These are phyloP conservation scores for Alnus rubra DNA, from an alignment of 306 rosid genomes.

Conservation along the genomic window DNA sequence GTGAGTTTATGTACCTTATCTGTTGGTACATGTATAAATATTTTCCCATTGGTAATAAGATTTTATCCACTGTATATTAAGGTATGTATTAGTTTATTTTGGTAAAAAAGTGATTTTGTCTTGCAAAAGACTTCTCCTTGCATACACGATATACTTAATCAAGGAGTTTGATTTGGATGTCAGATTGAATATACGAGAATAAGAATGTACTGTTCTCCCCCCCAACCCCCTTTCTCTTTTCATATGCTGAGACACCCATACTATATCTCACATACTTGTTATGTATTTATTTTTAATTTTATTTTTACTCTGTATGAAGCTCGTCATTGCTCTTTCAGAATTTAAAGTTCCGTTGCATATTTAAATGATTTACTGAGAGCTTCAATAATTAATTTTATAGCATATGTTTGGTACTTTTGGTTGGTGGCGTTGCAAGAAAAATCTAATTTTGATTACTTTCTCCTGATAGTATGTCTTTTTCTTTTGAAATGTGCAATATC, in stretches of 20 bases:
- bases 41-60: background rate
- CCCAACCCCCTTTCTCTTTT: background rate
- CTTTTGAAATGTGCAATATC: background rate
- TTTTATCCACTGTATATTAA: background rate
- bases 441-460: constrained; percentile 16
- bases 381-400: background rate
- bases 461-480: constrained; percentile 9
- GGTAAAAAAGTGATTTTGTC: background rate
- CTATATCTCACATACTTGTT: background rate
- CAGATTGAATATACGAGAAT: background rate
- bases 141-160: background rate
- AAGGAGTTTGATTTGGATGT: background rate
- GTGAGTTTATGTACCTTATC: background rate
- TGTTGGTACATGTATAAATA: background rate
- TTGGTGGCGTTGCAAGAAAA: constrained; percentile 8
- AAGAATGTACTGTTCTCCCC: background rate
- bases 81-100: background rate
- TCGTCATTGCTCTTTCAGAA: constrained; percentile 4
- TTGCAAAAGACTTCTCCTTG: background rate
- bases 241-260: background rate
- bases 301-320: background rate
- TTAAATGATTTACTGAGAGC: constrained; percentile 5
- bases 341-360: constrained; percentile 14
- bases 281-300: background rate
- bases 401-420: background rate